A percentile compares a stretch with the other conserved stretches of the same genome.
phyloP scores from a whole-genome alignment of 192 early-diverging fungal genomes.

The Linnemannia exigua region DNA sequence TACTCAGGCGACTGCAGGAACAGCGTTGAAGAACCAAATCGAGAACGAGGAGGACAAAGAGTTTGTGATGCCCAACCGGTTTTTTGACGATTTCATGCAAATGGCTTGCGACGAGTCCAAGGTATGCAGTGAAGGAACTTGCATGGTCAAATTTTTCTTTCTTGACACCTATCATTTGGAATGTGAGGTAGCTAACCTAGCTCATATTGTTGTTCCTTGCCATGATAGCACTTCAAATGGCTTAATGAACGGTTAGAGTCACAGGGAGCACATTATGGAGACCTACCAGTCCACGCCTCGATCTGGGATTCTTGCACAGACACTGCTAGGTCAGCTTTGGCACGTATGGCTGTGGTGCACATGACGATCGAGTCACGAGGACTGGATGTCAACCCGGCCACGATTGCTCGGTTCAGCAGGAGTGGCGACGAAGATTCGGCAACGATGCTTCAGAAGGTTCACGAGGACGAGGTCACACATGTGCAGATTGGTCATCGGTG shows the following conservation, averaged over 20 bases:
- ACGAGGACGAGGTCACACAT: constrained; percentile 64
- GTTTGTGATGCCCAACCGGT: constrained; percentile 55
- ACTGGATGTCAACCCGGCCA: constrained; percentile 76
- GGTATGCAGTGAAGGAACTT: constrained; percentile 16
- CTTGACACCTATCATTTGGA: not conserved
- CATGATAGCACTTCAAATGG: constrained; percentile 66
- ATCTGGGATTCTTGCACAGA: constrained; percentile 78
- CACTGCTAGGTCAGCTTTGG: constrained; percentile 63
- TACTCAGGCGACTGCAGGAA: constrained; percentile 43
- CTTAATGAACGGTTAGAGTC: constrained; percentile 63
- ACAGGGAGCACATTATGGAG: constrained; percentile 67
- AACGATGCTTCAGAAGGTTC: constrained; percentile 67
- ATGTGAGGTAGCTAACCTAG: not conserved
- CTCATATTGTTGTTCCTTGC: not conserved
- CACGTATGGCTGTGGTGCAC: constrained; percentile 73
- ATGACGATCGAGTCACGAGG: constrained; percentile 81
- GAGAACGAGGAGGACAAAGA: constrained; percentile 30
- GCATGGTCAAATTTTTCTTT: too few species aligned
- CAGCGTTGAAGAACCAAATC: constrained; percentile 23
- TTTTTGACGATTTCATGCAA: constrained; percentile 69
- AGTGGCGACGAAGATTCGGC: constrained; percentile 69
- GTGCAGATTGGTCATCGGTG: constrained; percentile 69
- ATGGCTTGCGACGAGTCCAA: constrained; percentile 76
- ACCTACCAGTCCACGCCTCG: constrained; percentile 68
- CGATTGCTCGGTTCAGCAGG: constrained; percentile 69